phyloP scores from a whole-genome alignment of 75 land plant genomes.

The Sequoiadendron giganteum region DNA sequence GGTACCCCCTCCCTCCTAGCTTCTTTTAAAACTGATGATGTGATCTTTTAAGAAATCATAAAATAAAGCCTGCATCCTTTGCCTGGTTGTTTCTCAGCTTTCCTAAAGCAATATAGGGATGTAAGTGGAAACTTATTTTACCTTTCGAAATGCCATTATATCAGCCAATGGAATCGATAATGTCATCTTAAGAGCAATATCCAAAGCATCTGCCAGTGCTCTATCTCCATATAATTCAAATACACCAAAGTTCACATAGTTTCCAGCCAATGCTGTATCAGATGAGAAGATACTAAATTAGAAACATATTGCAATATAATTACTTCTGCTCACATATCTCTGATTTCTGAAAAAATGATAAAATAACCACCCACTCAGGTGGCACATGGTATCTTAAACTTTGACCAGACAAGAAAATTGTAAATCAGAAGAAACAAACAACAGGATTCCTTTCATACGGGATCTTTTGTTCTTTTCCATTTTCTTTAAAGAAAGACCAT shows the following conservation, averaged over 20 bases:
- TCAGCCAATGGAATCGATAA: conserved; percentile 85
- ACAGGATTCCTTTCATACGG: not conserved
- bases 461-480: not conserved
- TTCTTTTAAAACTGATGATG: not conserved
- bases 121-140: conserved; percentile 3
- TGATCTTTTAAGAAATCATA: not conserved
- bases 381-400: not conserved
- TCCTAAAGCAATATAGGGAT: not conserved
- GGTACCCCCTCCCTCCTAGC: not conserved
- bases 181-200: conserved; percentile 84
- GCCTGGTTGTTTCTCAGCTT: not conserved
- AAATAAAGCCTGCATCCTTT: not conserved
- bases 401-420: not conserved
- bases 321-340: not conserved
- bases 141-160: conserved; percentile 85
- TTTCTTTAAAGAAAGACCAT: not conserved
- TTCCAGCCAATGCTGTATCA: conserved; percentile 80
- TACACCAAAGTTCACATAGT: conserved; percentile 97
- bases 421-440: not conserved
- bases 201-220: conserved; percentile 91
- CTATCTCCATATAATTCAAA: conserved; percentile 97
- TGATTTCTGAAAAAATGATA: not conserved
- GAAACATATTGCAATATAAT: not conserved
- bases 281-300: not conserved
- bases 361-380: not conserved